Percentiles rank a stretch among this genome's conserved stretches.
These are phyloP conservation scores for Seminavis robusta DNA, from an alignment of 108 stramenopile species.

Conservation along the genomic window DNA sequence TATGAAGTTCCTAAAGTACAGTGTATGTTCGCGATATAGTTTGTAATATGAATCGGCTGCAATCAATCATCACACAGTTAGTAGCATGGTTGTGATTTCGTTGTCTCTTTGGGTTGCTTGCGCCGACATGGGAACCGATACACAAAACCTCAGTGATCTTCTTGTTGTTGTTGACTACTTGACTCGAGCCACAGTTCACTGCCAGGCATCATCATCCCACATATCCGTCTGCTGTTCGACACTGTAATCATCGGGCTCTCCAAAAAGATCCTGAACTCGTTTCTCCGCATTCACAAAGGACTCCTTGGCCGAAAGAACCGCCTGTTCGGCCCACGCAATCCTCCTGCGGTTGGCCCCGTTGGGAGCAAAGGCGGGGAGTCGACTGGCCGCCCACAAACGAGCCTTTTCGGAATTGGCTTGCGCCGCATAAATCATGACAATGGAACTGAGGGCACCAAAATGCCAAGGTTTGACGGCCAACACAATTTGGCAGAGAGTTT, in stretches of 20 bases:
- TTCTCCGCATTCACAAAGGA: conserved; percentile 20
- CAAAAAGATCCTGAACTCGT: conserved; percentile 25
- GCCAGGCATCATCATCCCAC: too few species aligned
- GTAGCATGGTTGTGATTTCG: too few species aligned
- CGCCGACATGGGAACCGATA: too few species aligned
- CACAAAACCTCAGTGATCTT: too few species aligned
- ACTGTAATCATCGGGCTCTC: conserved; percentile 19
- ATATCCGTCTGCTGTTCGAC: neutral
- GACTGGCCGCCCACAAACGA: conserved; percentile 50
- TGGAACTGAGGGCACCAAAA: conserved; percentile 71
- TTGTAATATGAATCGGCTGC: too few species aligned
- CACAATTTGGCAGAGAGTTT: conserved; percentile 53
- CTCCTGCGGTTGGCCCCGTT: conserved; percentile 24
- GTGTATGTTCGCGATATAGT: too few species aligned
- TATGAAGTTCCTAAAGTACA: too few species aligned
- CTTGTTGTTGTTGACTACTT: too few species aligned
- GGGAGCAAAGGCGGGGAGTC: conserved; percentile 40
- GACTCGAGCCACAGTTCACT: too few species aligned
- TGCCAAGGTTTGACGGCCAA: conserved; percentile 76
- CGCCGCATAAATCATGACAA: conserved; percentile 59
- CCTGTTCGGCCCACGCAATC: conserved; percentile 35
- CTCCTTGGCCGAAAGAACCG: conserved; percentile 16
- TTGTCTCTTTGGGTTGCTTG: too few species aligned
- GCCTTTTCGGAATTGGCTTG: conserved; percentile 42
- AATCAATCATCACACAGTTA: too few species aligned